Conservation (phyloP, 805 yeast species). For the Schwanniomyces sp. region DNA sequence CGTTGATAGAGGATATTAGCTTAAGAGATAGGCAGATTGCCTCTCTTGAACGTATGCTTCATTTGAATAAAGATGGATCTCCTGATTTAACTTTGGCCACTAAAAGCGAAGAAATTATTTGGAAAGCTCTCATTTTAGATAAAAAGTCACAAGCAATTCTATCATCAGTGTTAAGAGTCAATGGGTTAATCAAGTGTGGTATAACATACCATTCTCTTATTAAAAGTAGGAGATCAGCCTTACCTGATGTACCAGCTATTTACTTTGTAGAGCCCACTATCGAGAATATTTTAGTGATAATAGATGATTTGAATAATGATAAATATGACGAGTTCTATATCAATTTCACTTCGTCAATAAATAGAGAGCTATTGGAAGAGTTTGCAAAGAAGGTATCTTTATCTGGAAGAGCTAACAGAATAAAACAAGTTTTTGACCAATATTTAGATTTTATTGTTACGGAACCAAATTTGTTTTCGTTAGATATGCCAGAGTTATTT, state of each 20-base stretch:
- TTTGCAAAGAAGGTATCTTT: conserved; percentile 81
- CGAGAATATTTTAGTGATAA: conserved; percentile 68
- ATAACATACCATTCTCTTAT: conserved; percentile 86
- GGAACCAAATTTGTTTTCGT: conserved; percentile 85
- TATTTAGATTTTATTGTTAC: conserved; percentile 89
- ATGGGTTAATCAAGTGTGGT: conserved; percentile 86
- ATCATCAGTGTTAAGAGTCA: conserved; percentile 89
- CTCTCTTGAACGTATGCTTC: conserved; percentile 76
- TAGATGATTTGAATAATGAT: conserved; percentile 70
- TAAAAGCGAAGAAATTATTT: conserved; percentile 66
- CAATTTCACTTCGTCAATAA: conserved; percentile 81
- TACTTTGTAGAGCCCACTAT: conserved; percentile 88
- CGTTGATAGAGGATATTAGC: conserved; percentile 12
- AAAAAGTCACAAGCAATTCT: conserved; percentile 77
- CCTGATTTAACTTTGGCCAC: conserved; percentile 55
- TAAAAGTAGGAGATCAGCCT: conserved; percentile 68
- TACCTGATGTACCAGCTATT: conserved; percentile 93
- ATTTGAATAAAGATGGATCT: conserved; percentile 65
- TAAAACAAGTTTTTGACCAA: conserved; percentile 91
- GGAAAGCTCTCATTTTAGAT: conserved; percentile 92
- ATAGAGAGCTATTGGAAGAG: conserved; percentile 79
- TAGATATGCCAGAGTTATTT: conserved; percentile 68
- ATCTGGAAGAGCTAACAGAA: conserved; percentile 66
- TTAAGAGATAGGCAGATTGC: conserved; percentile 26
- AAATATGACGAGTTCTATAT: conserved; percentile 78